phyloP scores from a whole-genome alignment of 306 rosid genomes.

The Casuarina glauca region DNA sequence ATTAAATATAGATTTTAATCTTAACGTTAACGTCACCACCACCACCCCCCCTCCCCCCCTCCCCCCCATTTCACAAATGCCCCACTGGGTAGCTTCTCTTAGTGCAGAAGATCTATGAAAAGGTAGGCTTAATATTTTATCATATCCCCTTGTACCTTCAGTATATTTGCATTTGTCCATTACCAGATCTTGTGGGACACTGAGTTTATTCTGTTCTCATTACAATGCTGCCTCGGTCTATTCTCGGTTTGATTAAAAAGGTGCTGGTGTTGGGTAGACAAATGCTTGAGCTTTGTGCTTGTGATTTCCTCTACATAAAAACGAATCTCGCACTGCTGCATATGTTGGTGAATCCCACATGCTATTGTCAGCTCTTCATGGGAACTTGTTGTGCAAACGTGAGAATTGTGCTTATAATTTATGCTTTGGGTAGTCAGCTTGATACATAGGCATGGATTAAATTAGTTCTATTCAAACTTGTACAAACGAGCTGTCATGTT shows the following conservation, averaged over 20 bases:
- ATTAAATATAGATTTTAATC: constrained; percentile 22
- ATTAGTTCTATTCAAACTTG: background rate
- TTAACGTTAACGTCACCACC: constrained; percentile 6
- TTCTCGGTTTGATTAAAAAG: constrained; percentile 4
- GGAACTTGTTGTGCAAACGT: constrained; percentile 25
- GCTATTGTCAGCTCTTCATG: constrained; percentile 45
- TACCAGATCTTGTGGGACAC: constrained; percentile 53
- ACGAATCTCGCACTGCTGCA: background rate
- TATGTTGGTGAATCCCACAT: constrained; percentile 35
- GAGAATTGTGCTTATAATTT: background rate
- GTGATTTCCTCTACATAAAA: constrained; percentile 9
- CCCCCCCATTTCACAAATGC: constrained; percentile 23
- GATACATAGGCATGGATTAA: background rate
- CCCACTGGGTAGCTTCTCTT: constrained; percentile 32
- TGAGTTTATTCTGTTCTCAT: constrained; percentile 37
- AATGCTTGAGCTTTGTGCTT: constrained; percentile 53
- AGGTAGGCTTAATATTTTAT: constrained; percentile 30
- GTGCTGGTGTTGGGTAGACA: constrained; percentile 41
- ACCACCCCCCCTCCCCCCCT: background rate
- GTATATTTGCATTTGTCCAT: constrained; percentile 45
- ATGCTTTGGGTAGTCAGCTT: background rate
- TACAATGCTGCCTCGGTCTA: constrained; percentile 30
- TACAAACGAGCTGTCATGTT: background rate
- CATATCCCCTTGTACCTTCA: constrained; percentile 43
- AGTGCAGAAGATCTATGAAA: constrained; percentile 29